phyloP scores from a whole-genome alignment of 2,329 filamentous ascomycete species.

The Pseudogymnoascus verrucosus region DNA sequence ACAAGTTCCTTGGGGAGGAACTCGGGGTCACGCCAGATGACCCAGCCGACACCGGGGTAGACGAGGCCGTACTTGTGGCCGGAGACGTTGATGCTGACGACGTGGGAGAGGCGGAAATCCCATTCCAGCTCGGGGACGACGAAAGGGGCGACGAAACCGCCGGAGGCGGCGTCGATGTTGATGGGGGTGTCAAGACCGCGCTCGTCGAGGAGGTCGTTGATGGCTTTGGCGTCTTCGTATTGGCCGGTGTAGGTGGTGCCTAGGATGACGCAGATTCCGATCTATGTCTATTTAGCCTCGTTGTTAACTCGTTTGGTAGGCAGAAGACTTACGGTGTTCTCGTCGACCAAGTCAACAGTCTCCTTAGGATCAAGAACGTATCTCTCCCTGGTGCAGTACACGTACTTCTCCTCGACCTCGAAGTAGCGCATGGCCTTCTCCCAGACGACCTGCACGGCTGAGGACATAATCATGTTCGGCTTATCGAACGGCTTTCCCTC shows the following conservation, averaged over 20 bases:
- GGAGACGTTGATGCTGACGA: conserved; percentile 89
- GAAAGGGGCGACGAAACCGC: conserved; percentile 90
- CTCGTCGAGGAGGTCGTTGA: conserved; percentile 79
- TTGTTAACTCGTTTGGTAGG: background rate
- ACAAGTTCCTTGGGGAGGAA: conserved; percentile 80
- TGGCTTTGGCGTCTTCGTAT: conserved; percentile 86
- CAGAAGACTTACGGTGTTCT: conserved; percentile 58
- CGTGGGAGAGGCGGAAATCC: conserved; percentile 86
- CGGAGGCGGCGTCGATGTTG: conserved; percentile 87
- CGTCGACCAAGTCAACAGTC: conserved; percentile 52
- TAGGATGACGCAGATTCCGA: conserved; percentile 86
- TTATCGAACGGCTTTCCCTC: conserved; percentile 71
- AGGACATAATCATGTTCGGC: conserved; percentile 93
- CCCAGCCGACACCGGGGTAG: conserved; percentile 92
- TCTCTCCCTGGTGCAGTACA: conserved; percentile 53
- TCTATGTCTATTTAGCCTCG: conserved; percentile 30
- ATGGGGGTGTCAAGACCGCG: conserved; percentile 73
- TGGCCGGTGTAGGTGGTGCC: conserved; percentile 94
- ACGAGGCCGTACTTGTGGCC: conserved; percentile 80
- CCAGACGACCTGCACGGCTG: conserved; percentile 95
- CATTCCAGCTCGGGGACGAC: conserved; percentile 75
- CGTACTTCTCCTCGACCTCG: conserved; percentile 82
- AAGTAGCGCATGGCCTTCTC: conserved; percentile 88
- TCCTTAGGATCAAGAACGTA: conserved; percentile 57
- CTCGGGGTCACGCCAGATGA: conserved; percentile 77